Conservation (phyloP, 805 yeast species). For the Cyberlindnera suaveolens region DNA sequence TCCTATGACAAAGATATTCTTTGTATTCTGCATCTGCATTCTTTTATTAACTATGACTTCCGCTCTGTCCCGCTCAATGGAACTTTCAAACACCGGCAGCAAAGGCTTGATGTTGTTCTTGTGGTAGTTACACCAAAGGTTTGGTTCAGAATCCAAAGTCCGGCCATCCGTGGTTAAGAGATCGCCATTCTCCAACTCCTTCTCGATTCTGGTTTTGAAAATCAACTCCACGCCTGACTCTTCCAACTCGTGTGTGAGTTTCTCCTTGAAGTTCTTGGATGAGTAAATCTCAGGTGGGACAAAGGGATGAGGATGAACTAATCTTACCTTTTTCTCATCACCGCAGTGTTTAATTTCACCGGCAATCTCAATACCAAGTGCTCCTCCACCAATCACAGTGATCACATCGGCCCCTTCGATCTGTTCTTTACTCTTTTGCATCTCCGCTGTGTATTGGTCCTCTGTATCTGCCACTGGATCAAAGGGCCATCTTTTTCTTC, state of each 20-base stretch:
- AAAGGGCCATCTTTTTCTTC: conserved; percentile 48
- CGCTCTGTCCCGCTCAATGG: conserved; percentile 16
- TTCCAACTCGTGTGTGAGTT: conserved; percentile 8
- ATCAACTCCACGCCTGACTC: conserved; percentile 21
- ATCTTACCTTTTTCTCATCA: conserved; percentile 28
- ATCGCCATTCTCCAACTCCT: conserved; percentile 21
- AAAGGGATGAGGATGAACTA: conserved; percentile 36
- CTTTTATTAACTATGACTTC: conserved; percentile 25
- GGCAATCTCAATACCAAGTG: conserved; percentile 45
- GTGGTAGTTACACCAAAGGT: conserved; percentile 33
- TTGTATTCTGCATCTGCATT: conserved; percentile 18
- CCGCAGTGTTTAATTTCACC: conserved; percentile 39
- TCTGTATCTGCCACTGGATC: conserved; percentile 40
- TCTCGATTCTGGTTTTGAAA: conserved; percentile 28
- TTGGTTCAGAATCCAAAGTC: conserved; percentile 26
- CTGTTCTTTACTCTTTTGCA: conserved; percentile 28
- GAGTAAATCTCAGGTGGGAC: conserved; percentile 35
- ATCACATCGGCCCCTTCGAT: conserved; percentile 32
- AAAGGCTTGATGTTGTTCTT: conserved; percentile 29
- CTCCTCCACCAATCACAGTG: conserved; percentile 48
- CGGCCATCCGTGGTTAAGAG: conserved; percentile 23
- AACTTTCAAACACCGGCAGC: conserved; percentile 16
- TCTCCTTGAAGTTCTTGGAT: conserved; percentile 16
- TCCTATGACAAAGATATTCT: conserved; percentile 32
- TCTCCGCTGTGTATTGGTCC: conserved; percentile 35